Conservation (phyloP, 306 rosid species). For the Ziziphus jujuba region DNA sequence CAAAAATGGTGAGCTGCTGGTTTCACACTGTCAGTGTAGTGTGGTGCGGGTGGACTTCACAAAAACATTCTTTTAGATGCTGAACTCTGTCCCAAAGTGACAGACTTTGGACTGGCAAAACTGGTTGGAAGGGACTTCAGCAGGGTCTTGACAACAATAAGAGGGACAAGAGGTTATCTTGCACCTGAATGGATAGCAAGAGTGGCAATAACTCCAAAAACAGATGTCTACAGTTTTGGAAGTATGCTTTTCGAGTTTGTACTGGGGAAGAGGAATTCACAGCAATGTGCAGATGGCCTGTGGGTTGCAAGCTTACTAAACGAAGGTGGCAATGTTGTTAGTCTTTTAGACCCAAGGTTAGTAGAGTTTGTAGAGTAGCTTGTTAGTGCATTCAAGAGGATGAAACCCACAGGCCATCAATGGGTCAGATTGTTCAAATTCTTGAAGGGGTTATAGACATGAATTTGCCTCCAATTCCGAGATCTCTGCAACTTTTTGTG, state of each 20-base stretch:
- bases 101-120: too few species aligned
- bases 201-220: constrained; percentile 64
- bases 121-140: too few species aligned
- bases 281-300: constrained; percentile 45
- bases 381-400: constrained; percentile 81
- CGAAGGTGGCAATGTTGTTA: constrained; percentile 43
- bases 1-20: too few species aligned
- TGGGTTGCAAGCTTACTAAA: constrained; percentile 39
- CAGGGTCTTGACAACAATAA: constrained; percentile 85
- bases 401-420: too few species aligned
- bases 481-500: too few species aligned
- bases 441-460: too few species aligned
- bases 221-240: constrained; percentile 72
- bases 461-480: too few species aligned
- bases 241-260: constrained; percentile 71
- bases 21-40: too few species aligned
- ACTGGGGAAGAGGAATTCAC: constrained; percentile 68
- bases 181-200: constrained; percentile 80
- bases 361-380: constrained; percentile 54
- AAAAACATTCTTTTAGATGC: too few species aligned
- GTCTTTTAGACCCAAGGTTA: constrained; percentile 52
- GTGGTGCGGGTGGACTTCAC: too few species aligned
- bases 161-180: constrained; percentile 84
- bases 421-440: too few species aligned
- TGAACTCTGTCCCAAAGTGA: too few species aligned